These are phyloP conservation scores for Talaromyces funiculosus DNA, from an alignment of 2,329 filamentous ascomycete genomes.

Conservation along the genomic window DNA sequence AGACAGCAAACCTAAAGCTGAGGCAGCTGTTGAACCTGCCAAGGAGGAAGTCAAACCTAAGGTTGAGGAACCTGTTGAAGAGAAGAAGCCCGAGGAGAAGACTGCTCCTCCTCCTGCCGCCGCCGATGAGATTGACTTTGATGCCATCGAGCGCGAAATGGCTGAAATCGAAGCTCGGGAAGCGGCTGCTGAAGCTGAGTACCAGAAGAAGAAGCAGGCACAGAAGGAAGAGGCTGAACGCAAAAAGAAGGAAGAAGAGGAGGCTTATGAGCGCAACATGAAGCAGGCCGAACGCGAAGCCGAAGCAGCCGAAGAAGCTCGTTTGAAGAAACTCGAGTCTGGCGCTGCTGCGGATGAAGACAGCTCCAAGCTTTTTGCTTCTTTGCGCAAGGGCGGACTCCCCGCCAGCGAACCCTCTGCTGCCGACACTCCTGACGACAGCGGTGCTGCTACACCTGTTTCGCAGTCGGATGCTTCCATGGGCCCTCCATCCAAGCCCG, in stretches of 20 bases:
- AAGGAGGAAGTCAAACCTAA: constrained; percentile 19
- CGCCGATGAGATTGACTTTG: constrained; percentile 40
- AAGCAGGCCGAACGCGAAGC: constrained; percentile 45
- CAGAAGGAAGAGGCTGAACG: constrained; percentile 54
- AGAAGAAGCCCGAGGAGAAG: constrained; percentile 23
- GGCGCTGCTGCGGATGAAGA: constrained; percentile 31
- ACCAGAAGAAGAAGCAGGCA: constrained; percentile 70
- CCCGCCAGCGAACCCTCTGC: constrained; percentile 30
- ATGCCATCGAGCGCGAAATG: constrained; percentile 44
- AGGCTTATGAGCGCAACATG: constrained; percentile 43
- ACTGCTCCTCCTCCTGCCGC: constrained; percentile 22
- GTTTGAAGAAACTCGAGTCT: constrained; percentile 36
- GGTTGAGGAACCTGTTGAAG: constrained; percentile 17
- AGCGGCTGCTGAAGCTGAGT: constrained; percentile 40
- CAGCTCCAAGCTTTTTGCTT: constrained; percentile 34
- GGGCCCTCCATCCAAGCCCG: constrained; percentile 49
- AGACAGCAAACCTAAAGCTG: constrained; percentile 21
- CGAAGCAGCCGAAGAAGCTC: constrained; percentile 43
- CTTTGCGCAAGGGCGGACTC: constrained; percentile 37
- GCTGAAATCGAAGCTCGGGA: constrained; percentile 45
- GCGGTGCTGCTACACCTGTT: constrained; percentile 42
- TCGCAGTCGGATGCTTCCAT: constrained; percentile 40
- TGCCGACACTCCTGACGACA: constrained; percentile 35
- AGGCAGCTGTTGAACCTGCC: constrained; percentile 8
- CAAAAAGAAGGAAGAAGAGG: constrained; percentile 43